Conservation (phyloP, 345 rosid species). For the Rhizophora apiculata region DNA sequence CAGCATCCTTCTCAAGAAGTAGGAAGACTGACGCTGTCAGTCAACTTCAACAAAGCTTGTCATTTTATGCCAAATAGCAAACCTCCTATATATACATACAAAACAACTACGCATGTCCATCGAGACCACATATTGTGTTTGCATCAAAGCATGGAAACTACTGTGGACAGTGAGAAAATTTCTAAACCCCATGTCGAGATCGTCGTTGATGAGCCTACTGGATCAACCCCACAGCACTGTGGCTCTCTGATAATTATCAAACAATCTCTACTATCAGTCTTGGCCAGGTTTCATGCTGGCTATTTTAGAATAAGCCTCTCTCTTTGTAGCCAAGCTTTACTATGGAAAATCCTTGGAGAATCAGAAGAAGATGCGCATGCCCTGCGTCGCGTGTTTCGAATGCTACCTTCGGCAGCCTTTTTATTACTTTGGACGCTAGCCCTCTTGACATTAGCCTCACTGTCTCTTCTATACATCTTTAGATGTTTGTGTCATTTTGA, state of each 20-base stretch:
- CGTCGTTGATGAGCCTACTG: not conserved
- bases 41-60: not conserved
- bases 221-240: not conserved
- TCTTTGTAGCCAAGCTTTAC: conserved; percentile 25
- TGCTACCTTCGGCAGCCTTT: conserved; percentile 21
- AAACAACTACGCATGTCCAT: not conserved
- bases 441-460: conserved; percentile 14
- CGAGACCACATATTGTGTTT: not conserved
- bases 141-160: conserved; percentile 1
- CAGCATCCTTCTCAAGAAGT: not conserved
- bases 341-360: conserved; percentile 23
- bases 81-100: not conserved
- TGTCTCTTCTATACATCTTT: conserved; percentile 24
- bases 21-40: not conserved
- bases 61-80: too few species aligned
- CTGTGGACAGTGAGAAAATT: not conserved
- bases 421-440: conserved; percentile 23
- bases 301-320: conserved; percentile 28
- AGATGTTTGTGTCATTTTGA: conserved; percentile 22
- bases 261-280: conserved; percentile 8
- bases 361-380: conserved; percentile 8
- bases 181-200: conserved; percentile 5
- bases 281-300: conserved; percentile 27
- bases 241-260: not conserved
- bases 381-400: conserved; percentile 9